These are phyloP conservation scores for Gossypium anomalum DNA, from an alignment of 345 rosid genomes.

Conservation along the genomic window DNA sequence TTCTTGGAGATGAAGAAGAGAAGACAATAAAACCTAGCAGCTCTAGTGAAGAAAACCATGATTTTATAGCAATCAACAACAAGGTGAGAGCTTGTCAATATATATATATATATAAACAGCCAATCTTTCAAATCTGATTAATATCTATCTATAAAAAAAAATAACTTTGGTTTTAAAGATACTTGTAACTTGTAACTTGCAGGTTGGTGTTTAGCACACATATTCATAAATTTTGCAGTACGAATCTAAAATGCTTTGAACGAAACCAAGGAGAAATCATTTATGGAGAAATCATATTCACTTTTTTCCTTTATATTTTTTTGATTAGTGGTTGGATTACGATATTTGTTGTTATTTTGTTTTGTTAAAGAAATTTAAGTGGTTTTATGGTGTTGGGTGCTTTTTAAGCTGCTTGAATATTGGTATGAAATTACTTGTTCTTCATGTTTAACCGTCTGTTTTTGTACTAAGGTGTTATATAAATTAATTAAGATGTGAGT, in stretches of 20 bases:
- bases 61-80: not conserved
- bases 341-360: no score
- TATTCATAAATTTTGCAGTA: not conserved
- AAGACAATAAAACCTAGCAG: not conserved
- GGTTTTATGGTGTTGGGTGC: no score
- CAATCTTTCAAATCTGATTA: not conserved
- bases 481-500: no score
- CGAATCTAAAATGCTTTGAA: not conserved
- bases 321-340: no score
- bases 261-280: not conserved
- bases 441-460: no score
- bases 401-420: no score
- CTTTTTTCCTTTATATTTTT: not conserved
- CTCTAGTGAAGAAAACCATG: not conserved
- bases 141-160: not conserved
- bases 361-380: no score
- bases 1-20: slow-evolving; percentile 4
- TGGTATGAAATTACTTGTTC: no score
- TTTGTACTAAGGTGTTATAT: no score
- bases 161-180: not conserved
- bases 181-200: not conserved
- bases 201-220: not conserved
- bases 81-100: slow-evolving; percentile 5
- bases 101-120: not conserved
- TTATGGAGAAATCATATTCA: not conserved